phyloP scores from a whole-genome alignment of 1,284 basidiomycete genomes.

The Apiotrichum laibachii region DNA sequence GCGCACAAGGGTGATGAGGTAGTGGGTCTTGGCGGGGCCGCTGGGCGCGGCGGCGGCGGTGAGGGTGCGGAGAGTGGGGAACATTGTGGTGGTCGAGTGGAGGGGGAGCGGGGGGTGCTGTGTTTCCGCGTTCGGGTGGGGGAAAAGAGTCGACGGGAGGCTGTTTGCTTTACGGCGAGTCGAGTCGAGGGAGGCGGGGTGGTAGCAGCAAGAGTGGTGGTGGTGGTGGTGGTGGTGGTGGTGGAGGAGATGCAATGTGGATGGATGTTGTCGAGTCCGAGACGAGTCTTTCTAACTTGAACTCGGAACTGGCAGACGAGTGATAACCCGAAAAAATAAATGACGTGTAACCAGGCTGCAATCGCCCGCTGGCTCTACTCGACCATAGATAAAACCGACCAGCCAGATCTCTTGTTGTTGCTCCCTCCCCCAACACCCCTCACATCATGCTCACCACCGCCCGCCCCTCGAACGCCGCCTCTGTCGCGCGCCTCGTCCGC shows the following conservation, averaged over 20 bases:
- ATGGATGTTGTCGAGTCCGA: not conserved
- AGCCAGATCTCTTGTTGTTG: not conserved
- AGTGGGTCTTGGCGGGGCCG: slow-evolving; percentile 36
- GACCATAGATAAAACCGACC: not conserved
- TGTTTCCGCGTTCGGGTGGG: too few species aligned
- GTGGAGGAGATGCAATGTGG: too few species aligned
- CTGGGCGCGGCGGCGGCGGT: slow-evolving; percentile 9
- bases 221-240: too few species aligned
- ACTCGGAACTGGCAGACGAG: not conserved
- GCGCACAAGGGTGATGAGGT: slow-evolving; percentile 55
- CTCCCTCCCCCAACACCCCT: not conserved
- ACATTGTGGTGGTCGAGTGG: slow-evolving; percentile 11
- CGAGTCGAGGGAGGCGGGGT: too few species aligned
- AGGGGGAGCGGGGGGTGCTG: not conserved
- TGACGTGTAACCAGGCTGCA: slow-evolving; percentile 5
- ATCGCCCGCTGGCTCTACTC: not conserved
- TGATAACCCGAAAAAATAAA: slow-evolving; percentile 1
- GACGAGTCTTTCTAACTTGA: too few species aligned
- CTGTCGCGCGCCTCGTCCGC: not conserved
- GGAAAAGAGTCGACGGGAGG: too few species aligned
- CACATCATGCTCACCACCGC: slow-evolving; percentile 1
- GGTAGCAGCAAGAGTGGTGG: too few species aligned
- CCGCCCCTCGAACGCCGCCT: not conserved
- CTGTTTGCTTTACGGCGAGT: too few species aligned
- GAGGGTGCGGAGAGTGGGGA: slow-evolving; percentile 14